Conservation (phyloP, 2,329 filamentous ascomycete genomes). For the Scedosporium dehoogii region DNA sequence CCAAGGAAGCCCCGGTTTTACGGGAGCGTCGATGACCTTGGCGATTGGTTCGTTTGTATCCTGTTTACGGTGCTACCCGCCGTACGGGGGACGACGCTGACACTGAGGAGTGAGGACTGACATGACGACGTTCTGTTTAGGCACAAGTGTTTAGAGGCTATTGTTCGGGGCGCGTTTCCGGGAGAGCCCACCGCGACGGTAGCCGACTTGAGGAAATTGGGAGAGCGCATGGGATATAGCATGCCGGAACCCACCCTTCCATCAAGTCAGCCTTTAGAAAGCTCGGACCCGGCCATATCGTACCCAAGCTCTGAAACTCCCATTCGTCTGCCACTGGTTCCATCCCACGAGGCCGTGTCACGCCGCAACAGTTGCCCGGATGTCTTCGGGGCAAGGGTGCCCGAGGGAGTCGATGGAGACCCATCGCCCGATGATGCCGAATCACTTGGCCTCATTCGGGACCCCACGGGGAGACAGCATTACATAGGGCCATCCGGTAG, state of each 20-base stretch:
- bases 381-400: background rate
- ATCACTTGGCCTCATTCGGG: background rate
- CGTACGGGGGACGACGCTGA: no score
- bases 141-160: slow-evolving; percentile 24
- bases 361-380: slow-evolving; percentile 3
- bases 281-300: slow-evolving; percentile 11
- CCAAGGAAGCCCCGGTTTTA: slow-evolving; percentile 27
- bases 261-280: slow-evolving; percentile 9
- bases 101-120: no score
- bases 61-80: no score
- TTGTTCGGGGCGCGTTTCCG: slow-evolving; percentile 24
- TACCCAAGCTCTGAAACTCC: background rate
- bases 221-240: slow-evolving; percentile 18
- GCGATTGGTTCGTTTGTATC: slow-evolving; percentile 18
- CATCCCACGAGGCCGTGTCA: background rate
- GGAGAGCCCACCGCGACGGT: slow-evolving; percentile 19
- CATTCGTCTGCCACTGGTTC: background rate
- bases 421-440: slow-evolving; percentile 9
- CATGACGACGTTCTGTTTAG: slow-evolving; percentile 10
- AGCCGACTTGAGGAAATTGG: slow-evolving; percentile 19
- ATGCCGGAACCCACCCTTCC: slow-evolving; percentile 22
- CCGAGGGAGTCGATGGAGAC: slow-evolving; percentile 1
- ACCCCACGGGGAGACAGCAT: slow-evolving; percentile 23
- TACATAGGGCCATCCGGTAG: slow-evolving; percentile 27
- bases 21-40: slow-evolving; percentile 25